These are phyloP conservation scores for Malassezia dermatis DNA, from an alignment of 1,284 basidiomycete species.

Conservation along the genomic window DNA sequence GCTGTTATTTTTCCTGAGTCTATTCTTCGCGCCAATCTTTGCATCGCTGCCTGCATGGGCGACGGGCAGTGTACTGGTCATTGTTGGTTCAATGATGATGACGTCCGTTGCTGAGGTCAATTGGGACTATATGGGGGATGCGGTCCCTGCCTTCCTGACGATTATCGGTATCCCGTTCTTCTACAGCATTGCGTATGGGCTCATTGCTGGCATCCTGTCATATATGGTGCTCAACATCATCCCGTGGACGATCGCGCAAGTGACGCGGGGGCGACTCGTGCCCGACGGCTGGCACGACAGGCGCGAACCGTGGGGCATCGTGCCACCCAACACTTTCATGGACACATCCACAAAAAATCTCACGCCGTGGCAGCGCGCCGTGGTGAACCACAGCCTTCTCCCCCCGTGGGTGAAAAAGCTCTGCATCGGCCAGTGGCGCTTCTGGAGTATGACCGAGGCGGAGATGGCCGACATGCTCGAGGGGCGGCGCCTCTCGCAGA, in stretches of 20 bases:
- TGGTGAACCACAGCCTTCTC: conserved; percentile 18
- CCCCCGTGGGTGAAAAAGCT: conserved; percentile 44
- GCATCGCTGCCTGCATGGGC: conserved; percentile 78
- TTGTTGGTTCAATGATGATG: conserved; percentile 82
- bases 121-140: conserved; percentile 73
- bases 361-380: conserved; percentile 18
- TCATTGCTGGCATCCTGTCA: conserved; percentile 66
- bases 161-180: conserved; percentile 30
- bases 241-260: conserved; percentile 55
- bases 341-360: conserved; percentile 11
- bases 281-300: conserved; percentile 54
- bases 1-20: conserved; percentile 68
- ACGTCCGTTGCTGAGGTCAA: conserved; percentile 74
- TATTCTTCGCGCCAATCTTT: conserved; percentile 84
- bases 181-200: conserved; percentile 72
- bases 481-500: conserved; percentile 32
- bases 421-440: conserved; percentile 29
- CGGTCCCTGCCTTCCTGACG: conserved; percentile 55
- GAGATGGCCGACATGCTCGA: conserved; percentile 41
- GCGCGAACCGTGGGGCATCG: conserved; percentile 39
- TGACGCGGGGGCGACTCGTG: conserved; percentile 56
- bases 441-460: conserved; percentile 40
- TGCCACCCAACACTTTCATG: conserved; percentile 20
- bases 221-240: conserved; percentile 67
- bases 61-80: conserved; percentile 72